Evolutionary conservation across 768 basidiomycete species (phyloP).

Genomic region (Serendipita vermifera): DNA sequence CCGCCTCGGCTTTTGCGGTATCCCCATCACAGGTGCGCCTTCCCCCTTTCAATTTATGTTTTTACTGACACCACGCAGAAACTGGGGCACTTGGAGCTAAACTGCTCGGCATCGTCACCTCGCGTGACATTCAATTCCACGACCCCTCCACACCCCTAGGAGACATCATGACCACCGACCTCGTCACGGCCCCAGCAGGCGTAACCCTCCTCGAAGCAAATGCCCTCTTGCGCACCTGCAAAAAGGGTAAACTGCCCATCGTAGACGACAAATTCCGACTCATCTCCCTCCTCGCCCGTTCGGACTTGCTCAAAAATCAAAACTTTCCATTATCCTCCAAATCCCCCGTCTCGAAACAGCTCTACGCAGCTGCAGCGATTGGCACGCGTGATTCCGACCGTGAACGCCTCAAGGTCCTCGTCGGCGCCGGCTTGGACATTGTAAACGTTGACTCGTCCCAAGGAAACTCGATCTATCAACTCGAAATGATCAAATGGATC

Average conservation of each 20-base stretch:
- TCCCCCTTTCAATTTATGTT: constrained; percentile 14
- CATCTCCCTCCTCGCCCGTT: constrained; percentile 80
- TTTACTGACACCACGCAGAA: constrained; percentile 36
- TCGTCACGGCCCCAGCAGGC: constrained; percentile 78
- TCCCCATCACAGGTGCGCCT: constrained; percentile 90
- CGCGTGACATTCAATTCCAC: constrained; percentile 92
- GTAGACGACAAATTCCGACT: constrained; percentile 54
- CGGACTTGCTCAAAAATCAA: constrained; percentile 94
- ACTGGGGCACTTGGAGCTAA: constrained; percentile 78
- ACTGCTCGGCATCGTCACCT: constrained; percentile 91
- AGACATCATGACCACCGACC: constrained; percentile 77
- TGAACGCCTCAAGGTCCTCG: constrained; percentile 72
- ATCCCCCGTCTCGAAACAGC: constrained; percentile 79
- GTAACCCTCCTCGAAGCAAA: constrained; percentile 89
- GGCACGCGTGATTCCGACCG: constrained; percentile 85
- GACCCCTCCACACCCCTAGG: constrained; percentile 48
- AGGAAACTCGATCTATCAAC: constrained; percentile 87
- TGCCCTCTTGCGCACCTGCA: constrained; percentile 84
- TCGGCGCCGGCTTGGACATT: constrained; percentile 90
- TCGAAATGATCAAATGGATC: constrained; percentile 91
- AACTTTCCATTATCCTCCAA: constrained; percentile 93
- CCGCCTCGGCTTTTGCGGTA: constrained; percentile 85
- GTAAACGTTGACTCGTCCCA: constrained; percentile 92
- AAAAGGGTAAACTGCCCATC: constrained; percentile 95
- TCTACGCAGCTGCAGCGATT: constrained; percentile 90